Evolutionary conservation across 805 yeast species (phyloP).

Genomic region (Spencermartinsiella europaea): DNA sequence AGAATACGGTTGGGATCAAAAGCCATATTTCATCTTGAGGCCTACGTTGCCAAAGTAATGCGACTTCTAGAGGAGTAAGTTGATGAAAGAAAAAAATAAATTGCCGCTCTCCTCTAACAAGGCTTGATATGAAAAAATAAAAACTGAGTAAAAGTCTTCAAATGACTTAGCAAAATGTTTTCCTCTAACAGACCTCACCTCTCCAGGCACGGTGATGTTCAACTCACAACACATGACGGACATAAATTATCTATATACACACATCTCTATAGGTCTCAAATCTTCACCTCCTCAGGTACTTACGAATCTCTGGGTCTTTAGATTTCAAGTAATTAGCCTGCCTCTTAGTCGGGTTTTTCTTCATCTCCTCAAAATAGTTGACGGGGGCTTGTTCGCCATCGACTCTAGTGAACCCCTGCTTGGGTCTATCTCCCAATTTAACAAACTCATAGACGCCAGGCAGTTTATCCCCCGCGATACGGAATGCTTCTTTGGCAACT

Average conservation of each 20-base stretch:
- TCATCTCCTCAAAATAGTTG: slow-evolving; percentile 51
- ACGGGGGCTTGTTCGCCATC: slow-evolving; percentile 37
- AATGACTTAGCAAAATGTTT: no score
- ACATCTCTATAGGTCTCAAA: neutral
- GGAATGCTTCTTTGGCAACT: slow-evolving; percentile 80
- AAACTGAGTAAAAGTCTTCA: no score
- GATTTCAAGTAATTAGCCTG: slow-evolving; percentile 51
- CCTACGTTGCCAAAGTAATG: slow-evolving; percentile 87
- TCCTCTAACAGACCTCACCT: no score
- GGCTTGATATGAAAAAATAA: neutral
- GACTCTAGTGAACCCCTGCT: slow-evolving; percentile 63
- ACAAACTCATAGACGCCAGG: slow-evolving; percentile 92
- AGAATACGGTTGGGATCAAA: slow-evolving; percentile 80
- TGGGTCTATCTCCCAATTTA: slow-evolving; percentile 54
- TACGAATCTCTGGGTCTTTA: slow-evolving; percentile 47
- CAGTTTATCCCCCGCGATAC: slow-evolving; percentile 85
- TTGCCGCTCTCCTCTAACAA: neutral
- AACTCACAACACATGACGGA: no score
- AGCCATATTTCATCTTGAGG: slow-evolving; percentile 91
- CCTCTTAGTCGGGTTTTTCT: slow-evolving; percentile 60
- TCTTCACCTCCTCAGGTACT: slow-evolving; percentile 58
- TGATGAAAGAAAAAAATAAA: neutral
- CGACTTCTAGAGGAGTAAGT: slow-evolving; percentile 49
- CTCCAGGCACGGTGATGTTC: no score
- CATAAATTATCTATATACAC: neutral